These are phyloP conservation scores for Coleophoma cylindrospora DNA, from an alignment of 2,329 filamentous ascomycete species.

Conservation along the genomic window DNA sequence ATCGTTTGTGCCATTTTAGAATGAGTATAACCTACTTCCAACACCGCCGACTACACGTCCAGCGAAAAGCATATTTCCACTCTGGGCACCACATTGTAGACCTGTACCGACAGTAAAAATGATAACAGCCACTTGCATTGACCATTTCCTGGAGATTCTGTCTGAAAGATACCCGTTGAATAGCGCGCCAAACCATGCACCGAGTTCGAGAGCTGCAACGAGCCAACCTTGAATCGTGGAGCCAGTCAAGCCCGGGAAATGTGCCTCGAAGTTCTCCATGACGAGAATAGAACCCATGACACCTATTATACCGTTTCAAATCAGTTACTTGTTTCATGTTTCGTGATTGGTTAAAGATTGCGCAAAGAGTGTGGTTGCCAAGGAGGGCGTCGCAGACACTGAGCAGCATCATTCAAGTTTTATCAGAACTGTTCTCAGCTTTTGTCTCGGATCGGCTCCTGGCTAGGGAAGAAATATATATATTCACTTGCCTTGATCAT, in stretches of 20 bases:
- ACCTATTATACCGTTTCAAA: constrained; percentile 11
- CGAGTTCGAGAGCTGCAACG: constrained; percentile 28
- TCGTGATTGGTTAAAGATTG: not conserved
- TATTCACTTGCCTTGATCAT: constrained; percentile 19
- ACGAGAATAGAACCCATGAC: constrained; percentile 29
- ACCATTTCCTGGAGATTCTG: constrained; percentile 44
- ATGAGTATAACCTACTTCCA: constrained; percentile 21
- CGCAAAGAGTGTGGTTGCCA: not conserved
- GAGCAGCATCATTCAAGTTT: not conserved
- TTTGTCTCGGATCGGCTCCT: too few relatives aligned
- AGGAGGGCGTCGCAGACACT: not conserved
- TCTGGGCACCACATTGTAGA: constrained; percentile 43
- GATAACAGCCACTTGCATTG: constrained; percentile 43
- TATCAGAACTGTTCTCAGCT: too few relatives aligned
- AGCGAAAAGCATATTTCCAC: constrained; percentile 44
- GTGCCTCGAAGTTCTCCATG: constrained; percentile 30
- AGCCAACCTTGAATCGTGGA: constrained; percentile 28
- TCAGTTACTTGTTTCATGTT: not conserved
- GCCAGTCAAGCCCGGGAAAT: constrained; percentile 26
- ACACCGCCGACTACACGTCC: constrained; percentile 41
- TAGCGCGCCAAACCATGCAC: constrained; percentile 28
- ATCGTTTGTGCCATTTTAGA: too few relatives aligned
- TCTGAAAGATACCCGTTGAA: constrained; percentile 46
- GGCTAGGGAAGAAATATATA: too few relatives aligned
- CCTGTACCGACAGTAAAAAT: constrained; percentile 46